A percentile compares a stretch with the other conserved stretches of the same genome.
Conservation (phyloP, 1,284 basidiomycete species). For the Stygiomarasmius scandens region DNA sequence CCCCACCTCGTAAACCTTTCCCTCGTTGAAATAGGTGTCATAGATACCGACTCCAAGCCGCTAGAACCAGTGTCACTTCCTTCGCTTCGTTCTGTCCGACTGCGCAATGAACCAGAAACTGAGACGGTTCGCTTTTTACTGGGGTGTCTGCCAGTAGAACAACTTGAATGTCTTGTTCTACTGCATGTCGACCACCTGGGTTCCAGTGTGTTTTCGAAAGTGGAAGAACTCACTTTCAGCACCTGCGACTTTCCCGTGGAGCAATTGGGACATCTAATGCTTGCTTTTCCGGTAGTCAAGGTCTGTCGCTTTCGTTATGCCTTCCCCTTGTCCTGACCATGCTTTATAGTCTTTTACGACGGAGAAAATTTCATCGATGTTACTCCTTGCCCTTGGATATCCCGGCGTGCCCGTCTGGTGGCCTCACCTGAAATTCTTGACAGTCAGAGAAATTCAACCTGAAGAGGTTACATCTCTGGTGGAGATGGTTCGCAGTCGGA, state of each 20-base stretch:
- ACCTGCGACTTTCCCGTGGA: slow-evolving; percentile 31
- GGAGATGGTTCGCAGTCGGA: slow-evolving; percentile 30
- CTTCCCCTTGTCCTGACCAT: slow-evolving; percentile 34
- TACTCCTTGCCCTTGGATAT: slow-evolving; percentile 8
- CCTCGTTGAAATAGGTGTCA: slow-evolving; percentile 37
- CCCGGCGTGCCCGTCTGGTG: slow-evolving; percentile 13
- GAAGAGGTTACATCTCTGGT: slow-evolving; percentile 32
- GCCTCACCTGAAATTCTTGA: slow-evolving; percentile 10
- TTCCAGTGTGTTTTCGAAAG: slow-evolving; percentile 30
- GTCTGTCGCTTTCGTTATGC: slow-evolving; percentile 2
- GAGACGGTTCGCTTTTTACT: slow-evolving; percentile 30
- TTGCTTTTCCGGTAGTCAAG: slow-evolving; percentile 34
- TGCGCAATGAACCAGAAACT: slow-evolving; percentile 33
- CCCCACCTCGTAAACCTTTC: slow-evolving; percentile 42
- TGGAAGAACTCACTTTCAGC: slow-evolving; percentile 34
- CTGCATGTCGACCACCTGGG: slow-evolving; percentile 36
- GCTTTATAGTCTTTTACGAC: slow-evolving; percentile 28
- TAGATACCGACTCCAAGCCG: slow-evolving; percentile 24
- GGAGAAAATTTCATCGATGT: slow-evolving; percentile 22
- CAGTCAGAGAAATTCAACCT: slow-evolving; percentile 25
- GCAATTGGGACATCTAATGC: slow-evolving; percentile 33
- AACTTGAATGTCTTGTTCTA: slow-evolving; percentile 37
- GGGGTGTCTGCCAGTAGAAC: slow-evolving; percentile 31
- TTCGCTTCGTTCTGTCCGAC: slow-evolving; percentile 36
- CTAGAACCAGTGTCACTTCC: slow-evolving; percentile 28